These are phyloP conservation scores for Nitzschia palea DNA, from an alignment of 108 stramenopile genomes.

Conservation along the genomic window DNA sequence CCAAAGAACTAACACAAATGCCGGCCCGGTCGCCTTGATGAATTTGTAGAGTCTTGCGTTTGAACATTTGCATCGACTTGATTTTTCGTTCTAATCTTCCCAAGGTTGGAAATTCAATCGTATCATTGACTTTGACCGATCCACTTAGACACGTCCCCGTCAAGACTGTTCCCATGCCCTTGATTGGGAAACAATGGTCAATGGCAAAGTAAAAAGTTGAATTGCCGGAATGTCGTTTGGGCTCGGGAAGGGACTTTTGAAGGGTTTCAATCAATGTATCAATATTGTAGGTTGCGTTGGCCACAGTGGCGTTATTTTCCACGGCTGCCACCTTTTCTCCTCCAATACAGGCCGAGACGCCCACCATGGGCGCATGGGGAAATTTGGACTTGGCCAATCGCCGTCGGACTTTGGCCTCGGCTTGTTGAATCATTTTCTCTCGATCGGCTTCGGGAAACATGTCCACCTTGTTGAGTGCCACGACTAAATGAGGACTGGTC, in stretches of 20 bases:
- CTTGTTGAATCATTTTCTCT: constrained; percentile 56
- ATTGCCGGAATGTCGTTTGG: constrained; percentile 36
- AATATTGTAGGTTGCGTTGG: constrained; percentile 61
- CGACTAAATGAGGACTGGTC: constrained; percentile 83
- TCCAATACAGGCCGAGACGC: constrained; percentile 88
- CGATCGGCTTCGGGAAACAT: constrained; percentile 77
- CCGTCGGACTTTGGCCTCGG: constrained; percentile 57
- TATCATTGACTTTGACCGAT: constrained; percentile 80
- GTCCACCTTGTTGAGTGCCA: constrained; percentile 94
- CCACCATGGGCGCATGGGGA: constrained; percentile 71
- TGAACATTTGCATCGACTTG: constrained; percentile 98
- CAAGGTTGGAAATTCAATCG: constrained; percentile 90
- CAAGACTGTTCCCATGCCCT: constrained; percentile 96
- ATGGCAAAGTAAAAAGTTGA: constrained; percentile 77
- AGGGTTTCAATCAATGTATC: constrained; percentile 65
- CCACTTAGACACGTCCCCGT: constrained; percentile 95
- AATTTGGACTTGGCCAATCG: constrained; percentile 73
- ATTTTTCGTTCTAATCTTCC: constrained; percentile 81
- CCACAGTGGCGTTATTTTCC: not conserved
- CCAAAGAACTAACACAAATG: constrained; percentile 92
- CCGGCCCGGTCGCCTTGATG: constrained; percentile 97
- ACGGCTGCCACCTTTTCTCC: constrained; percentile 92
- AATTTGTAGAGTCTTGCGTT: constrained; percentile 67
- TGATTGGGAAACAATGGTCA: constrained; percentile 96
- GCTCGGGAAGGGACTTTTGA: constrained; percentile 60